Percentiles rank a stretch among this genome's conserved stretches.
Conservation (phyloP, 306 rosid genomes). For the Prunus padus region DNA sequence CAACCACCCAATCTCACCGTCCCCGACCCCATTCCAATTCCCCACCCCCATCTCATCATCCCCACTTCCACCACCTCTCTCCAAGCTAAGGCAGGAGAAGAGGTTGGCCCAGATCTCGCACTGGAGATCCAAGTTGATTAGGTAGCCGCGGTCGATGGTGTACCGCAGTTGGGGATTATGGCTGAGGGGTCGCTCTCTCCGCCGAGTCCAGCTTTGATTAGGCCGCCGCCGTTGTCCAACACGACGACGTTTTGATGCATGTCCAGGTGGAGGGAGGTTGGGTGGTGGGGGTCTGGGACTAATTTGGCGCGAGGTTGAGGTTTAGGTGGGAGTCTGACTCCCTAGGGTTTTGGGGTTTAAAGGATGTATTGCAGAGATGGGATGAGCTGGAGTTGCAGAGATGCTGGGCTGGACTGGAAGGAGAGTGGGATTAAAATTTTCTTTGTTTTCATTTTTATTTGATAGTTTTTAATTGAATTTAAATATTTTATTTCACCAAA, state of each 20-base stretch:
- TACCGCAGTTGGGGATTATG: constrained; percentile 72
- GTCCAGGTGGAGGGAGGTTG: background rate
- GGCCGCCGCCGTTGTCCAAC: constrained; percentile 92
- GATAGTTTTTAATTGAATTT: too few species aligned
- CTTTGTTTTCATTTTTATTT: too few species aligned
- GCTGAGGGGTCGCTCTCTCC: constrained; percentile 73
- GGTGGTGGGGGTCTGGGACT: too few species aligned
- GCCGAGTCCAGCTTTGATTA: constrained; percentile 75
- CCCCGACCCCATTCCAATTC: too few species aligned
- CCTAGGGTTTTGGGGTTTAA: background rate
- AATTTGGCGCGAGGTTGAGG: background rate
- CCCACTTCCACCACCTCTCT: too few species aligned
- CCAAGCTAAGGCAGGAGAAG: constrained; percentile 44
- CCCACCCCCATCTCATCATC: too few species aligned
- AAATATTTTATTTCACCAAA: too few species aligned
- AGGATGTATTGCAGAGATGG: background rate
- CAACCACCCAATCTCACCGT: too few species aligned
- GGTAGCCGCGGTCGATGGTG: constrained; percentile 83
- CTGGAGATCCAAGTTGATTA: constrained; percentile 83
- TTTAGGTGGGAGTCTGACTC: background rate
- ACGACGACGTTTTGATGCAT: constrained; percentile 61
- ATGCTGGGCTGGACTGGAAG: too few species aligned
- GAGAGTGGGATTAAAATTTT: too few species aligned
- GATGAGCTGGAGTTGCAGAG: too few species aligned
- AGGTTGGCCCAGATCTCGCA: constrained; percentile 92